Percentiles rank a stretch among this genome's conserved stretches.
These are phyloP conservation scores for Xanthoconium stramineum DNA, from an alignment of 768 basidiomycete species.

Conservation along the genomic window DNA sequence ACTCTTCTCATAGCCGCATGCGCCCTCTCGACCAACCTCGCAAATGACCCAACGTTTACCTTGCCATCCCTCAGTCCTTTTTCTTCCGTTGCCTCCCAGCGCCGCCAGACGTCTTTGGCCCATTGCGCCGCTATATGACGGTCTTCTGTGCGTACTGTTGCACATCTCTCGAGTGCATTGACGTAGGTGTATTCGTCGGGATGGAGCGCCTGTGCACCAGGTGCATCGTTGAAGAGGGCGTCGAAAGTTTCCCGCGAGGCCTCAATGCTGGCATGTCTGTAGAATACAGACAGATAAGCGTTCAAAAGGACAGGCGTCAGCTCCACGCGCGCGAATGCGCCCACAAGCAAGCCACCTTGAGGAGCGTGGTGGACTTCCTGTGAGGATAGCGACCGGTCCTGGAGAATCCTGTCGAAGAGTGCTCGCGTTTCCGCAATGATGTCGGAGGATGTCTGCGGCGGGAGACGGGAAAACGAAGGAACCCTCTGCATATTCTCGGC, in stretches of 20 bases:
- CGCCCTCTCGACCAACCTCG: conserved; percentile 62
- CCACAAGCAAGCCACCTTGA: conserved; percentile 11
- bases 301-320: conserved; percentile 66
- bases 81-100: conserved; percentile 55
- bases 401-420: conserved; percentile 62
- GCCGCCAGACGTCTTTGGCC: conserved; percentile 61
- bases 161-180: conserved; percentile 68
- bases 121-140: conserved; percentile 47
- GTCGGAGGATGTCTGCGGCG: conserved; percentile 71
- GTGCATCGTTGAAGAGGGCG: conserved; percentile 38
- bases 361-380: neutral
- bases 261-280: conserved; percentile 53
- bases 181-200: conserved; percentile 57
- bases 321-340: conserved; percentile 55
- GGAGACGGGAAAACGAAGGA: conserved; percentile 45
- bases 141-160: conserved; percentile 40
- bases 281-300: conserved; percentile 78
- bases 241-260: conserved; percentile 48
- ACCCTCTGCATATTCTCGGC: neutral
- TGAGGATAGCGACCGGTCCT: conserved; percentile 32
- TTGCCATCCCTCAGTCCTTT: conserved; percentile 30
- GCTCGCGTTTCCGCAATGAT: conserved; percentile 63
- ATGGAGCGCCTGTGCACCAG: conserved; percentile 24
- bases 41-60: conserved; percentile 19
- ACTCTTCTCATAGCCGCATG: conserved; percentile 68